Evolutionary conservation across 31 red algal genomes (phyloP).

Genomic region (Odonthalia washingtoniensis): DNA sequence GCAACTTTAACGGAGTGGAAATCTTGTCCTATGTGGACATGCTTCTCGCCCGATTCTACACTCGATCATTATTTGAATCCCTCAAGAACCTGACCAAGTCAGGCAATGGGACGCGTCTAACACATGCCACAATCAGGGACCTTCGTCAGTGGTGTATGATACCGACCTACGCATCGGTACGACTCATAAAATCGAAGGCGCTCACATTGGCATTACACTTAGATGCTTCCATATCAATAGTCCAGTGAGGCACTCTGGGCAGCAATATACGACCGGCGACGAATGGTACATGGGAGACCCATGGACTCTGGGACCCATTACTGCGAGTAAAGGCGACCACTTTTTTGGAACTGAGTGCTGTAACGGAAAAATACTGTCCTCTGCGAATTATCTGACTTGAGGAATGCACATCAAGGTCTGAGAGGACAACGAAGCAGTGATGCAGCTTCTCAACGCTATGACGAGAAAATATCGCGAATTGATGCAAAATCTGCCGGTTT

Average conservation of each 20-base stretch:
- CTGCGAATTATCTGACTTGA: too few species aligned
- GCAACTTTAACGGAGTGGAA: too few species aligned
- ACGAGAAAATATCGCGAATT: background rate
- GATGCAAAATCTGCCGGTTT: conserved; percentile 12
- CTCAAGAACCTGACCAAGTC: background rate
- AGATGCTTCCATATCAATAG: conserved; percentile 14
- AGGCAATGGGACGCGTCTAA: background rate
- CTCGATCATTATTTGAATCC: conserved; percentile 6
- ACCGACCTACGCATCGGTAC: background rate
- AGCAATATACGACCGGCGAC: background rate
- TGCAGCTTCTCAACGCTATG: conserved; percentile 32
- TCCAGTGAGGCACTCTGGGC: conserved; percentile 2
- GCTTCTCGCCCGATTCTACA: too few species aligned
- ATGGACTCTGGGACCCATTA: conserved; percentile 12
- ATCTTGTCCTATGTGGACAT: too few species aligned
- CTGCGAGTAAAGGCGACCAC: too few species aligned
- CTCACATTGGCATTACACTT: background rate
- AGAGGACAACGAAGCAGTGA: conserved; percentile 46
- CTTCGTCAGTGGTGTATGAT: conserved; percentile 12
- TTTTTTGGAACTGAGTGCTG: conserved; percentile 7
- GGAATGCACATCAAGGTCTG: background rate
- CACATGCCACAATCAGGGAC: conserved; percentile 5
- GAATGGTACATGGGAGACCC: conserved; percentile 36
- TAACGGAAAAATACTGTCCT: background rate
- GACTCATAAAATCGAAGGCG: background rate